Evolutionary conservation across 202 grass and related monocot species (phyloP).

Genomic region (Hordeum pubiflorum): DNA sequence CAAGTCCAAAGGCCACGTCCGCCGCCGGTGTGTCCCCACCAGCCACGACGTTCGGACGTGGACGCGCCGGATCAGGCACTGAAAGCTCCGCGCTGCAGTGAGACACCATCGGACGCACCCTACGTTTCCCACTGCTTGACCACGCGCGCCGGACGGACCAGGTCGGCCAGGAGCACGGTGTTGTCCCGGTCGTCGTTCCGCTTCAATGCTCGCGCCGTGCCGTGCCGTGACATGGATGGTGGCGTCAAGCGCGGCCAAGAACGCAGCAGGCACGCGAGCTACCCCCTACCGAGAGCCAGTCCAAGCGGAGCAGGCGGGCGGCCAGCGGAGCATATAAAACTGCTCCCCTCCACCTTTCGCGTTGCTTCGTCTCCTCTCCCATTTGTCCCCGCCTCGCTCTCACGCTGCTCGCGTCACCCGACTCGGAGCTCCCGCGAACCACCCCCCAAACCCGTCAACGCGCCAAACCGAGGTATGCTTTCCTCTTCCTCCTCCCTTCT

Average conservation of each 20-base stretch:
- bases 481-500: not conserved
- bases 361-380: not conserved
- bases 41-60: too few species aligned
- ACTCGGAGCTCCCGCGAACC: conserved; percentile 7
- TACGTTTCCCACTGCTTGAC: too few species aligned
- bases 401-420: conserved; percentile 32
- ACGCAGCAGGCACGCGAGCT: not conserved
- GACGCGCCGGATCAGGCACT: too few species aligned
- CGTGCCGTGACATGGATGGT: conserved; percentile 20
- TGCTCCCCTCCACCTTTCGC: not conserved
- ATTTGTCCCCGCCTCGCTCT: conserved; percentile 27
- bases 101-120: too few species aligned
- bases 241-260: not conserved
- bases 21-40: too few species aligned
- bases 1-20: too few species aligned
- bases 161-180: not conserved
- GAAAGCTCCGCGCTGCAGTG: too few species aligned
- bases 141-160: not conserved
- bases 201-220: not conserved
- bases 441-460: not conserved
- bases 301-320: conserved; percentile 14
- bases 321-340: conserved; percentile 23
- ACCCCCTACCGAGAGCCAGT: not conserved
- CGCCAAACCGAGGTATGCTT: conserved; percentile 1
- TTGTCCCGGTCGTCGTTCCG: conserved; percentile 11